Evolutionary conservation across 2,329 filamentous ascomycete genomes (phyloP).

Genomic region (Ceratocystis lukuohia): DNA sequence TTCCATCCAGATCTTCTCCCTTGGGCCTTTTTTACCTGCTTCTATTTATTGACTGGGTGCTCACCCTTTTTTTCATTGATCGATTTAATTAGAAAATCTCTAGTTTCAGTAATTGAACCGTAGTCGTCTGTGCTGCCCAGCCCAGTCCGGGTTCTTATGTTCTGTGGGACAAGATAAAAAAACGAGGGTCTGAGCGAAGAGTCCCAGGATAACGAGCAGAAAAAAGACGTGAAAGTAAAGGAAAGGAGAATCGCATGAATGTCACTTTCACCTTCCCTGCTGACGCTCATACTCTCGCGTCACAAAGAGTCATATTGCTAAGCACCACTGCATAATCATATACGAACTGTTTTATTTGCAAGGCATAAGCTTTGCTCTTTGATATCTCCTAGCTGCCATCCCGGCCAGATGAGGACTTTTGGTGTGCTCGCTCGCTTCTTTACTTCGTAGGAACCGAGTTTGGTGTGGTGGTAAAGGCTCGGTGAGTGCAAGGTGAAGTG

Average conservation of each 20-base stretch:
- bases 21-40: neutral
- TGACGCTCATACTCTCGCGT: neutral
- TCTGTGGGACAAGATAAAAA: neutral
- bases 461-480: neutral
- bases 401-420: neutral
- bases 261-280: neutral
- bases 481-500: neutral
- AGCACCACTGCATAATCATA: neutral
- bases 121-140: conserved; percentile 2
- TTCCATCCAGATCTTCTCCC: neutral
- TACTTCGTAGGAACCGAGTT: conserved; percentile 1
- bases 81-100: conserved; percentile 1
- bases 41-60: neutral
- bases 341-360: neutral
- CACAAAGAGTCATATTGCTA: neutral
- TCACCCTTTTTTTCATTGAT: neutral
- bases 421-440: conserved; percentile 3
- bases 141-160: neutral
- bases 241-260: neutral
- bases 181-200: neutral
- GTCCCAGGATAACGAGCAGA: neutral
- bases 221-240: neutral
- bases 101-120: neutral
- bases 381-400: neutral
- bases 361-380: neutral